Evolutionary conservation across 192 early-diverging fungal species (phyloP).

Genomic region (Phlyctochytrium bullatum): DNA sequence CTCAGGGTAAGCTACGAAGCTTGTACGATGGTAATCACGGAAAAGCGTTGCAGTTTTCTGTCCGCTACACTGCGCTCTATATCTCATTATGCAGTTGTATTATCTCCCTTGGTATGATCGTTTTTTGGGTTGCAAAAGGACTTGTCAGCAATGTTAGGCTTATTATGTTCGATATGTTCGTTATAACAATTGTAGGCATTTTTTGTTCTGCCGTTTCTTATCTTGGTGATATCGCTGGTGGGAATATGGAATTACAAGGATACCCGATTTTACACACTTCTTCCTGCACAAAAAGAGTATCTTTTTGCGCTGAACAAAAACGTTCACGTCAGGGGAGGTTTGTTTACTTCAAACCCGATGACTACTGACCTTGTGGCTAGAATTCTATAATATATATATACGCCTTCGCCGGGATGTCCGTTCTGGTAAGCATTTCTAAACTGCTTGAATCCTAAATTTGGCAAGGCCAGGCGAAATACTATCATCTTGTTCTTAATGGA

Average conservation of each 20-base stretch:
- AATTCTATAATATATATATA: conserved; percentile 32
- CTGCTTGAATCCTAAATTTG: background rate
- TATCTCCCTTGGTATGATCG: conserved; percentile 16
- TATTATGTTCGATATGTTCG: background rate
- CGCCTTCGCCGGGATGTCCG: conserved; percentile 24
- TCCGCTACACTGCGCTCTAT: conserved; percentile 21
- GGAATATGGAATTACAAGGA: conserved; percentile 33
- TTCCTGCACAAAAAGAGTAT: conserved; percentile 20
- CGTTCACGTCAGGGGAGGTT: conserved; percentile 16
- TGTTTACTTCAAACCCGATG: background rate
- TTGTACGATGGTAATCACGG: background rate
- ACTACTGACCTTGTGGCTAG: background rate
- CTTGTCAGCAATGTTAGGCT: conserved; percentile 20
- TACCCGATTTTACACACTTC: conserved; percentile 22
- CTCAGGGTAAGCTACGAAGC: conserved; percentile 11
- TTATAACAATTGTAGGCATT: conserved; percentile 13
- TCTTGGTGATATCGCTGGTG: conserved; percentile 19
- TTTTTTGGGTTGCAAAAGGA: conserved; percentile 18
- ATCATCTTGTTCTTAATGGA: conserved; percentile 26
- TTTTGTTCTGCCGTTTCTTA: conserved; percentile 21
- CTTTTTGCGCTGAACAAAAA: conserved; percentile 21
- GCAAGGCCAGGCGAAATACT: conserved; percentile 19
- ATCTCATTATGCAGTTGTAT: conserved; percentile 17
- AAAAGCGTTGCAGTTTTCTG: conserved; percentile 28
- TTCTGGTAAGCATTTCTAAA: conserved; percentile 14